Evolutionary conservation across 345 rosid species (phyloP).

Genomic region (Hibiscus syriacus): DNA sequence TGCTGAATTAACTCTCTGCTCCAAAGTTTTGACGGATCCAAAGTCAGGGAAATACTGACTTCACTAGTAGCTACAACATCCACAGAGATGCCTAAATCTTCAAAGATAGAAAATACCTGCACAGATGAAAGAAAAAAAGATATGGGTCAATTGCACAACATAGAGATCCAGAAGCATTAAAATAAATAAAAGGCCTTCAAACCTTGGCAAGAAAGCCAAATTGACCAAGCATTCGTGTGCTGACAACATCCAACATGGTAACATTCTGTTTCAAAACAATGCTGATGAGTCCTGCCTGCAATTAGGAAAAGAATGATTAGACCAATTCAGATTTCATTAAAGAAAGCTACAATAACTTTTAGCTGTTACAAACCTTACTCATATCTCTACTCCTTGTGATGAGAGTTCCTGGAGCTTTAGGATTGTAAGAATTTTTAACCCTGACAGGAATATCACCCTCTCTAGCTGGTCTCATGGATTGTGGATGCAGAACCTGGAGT

Average conservation of each 20-base stretch:
- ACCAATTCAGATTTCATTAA: background rate
- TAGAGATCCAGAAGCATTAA: background rate
- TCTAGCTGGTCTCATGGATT: constrained; percentile 98
- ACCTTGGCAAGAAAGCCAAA: constrained; percentile 98
- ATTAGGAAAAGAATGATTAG: constrained; percentile 14
- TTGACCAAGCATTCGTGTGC: constrained; percentile 99
- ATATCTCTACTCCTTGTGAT: constrained; percentile 80
- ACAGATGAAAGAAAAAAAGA: constrained; percentile 7
- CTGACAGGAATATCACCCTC: constrained; percentile 97
- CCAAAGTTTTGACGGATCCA: constrained; percentile 97
- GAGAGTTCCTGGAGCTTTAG: constrained; percentile 94
- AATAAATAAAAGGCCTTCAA: constrained; percentile 7
- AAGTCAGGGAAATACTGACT: constrained; percentile 94
- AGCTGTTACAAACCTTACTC: constrained; percentile 60
- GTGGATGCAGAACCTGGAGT: constrained; percentile 89
- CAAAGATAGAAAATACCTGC: constrained; percentile 93
- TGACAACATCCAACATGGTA: constrained; percentile 95
- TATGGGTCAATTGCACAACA: background rate
- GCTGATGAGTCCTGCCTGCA: constrained; percentile 93
- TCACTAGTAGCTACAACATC: constrained; percentile 99
- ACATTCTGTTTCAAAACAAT: constrained; percentile 95
- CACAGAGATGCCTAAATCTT: constrained; percentile 91
- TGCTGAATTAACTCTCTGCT: constrained; percentile 96
- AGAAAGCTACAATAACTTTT: background rate
- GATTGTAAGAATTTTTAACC: constrained; percentile 96